These are phyloP conservation scores for Amanita exitialis DNA, from an alignment of 768 basidiomycete species.

Conservation along the genomic window DNA sequence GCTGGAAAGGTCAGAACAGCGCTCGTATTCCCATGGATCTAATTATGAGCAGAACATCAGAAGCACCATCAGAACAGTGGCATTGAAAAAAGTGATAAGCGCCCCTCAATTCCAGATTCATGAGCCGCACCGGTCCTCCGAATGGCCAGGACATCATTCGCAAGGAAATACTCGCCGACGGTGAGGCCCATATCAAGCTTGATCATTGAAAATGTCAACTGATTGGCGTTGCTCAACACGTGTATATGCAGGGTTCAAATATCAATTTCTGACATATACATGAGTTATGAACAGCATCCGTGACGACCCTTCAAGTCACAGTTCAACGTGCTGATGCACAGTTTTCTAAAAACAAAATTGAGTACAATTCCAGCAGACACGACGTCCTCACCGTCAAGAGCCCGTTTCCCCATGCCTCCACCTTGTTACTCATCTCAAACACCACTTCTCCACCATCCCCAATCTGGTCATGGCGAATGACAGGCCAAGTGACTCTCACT, in stretches of 20 bases:
- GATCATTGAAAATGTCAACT: no score
- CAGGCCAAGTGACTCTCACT: conserved; percentile 24
- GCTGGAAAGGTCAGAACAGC: neutral
- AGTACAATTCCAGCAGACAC: neutral
- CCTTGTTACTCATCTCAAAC: conserved; percentile 53
- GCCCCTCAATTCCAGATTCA: neutral
- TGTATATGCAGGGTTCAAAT: neutral
- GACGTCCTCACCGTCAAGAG: neutral
- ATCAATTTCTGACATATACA: neutral
- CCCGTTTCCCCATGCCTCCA: conserved; percentile 24
- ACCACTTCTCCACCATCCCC: conserved; percentile 41
- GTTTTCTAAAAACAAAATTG: neutral
- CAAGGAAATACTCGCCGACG: neutral
- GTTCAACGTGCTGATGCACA: neutral
- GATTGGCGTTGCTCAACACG: neutral
- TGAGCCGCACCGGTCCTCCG: neutral
- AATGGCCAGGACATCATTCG: neutral
- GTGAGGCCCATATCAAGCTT: neutral
- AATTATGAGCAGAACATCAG: neutral
- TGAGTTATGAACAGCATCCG: no score
- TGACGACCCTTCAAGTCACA: neutral
- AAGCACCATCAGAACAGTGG: neutral
- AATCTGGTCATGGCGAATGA: conserved; percentile 57
- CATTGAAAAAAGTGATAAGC: no score
- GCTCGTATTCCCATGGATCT: no score